Conservation (phyloP, 352 stramenopile genomes). For the Peronospora farinosa region DNA sequence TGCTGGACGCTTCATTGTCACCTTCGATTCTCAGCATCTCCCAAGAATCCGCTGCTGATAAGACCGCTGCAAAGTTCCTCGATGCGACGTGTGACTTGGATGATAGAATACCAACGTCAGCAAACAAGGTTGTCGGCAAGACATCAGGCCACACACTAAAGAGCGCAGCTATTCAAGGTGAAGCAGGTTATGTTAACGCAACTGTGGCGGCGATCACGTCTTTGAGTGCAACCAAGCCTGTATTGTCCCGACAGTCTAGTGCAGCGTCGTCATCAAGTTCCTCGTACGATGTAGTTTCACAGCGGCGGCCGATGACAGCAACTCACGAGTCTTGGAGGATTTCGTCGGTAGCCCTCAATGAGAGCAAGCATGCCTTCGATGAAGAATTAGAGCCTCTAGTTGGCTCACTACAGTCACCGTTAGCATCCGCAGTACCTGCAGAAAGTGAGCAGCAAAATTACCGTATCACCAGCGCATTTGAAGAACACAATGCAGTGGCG, state of each 20-base stretch:
- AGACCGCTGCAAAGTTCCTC: too few relatives aligned
- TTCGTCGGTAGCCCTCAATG: slow-evolving; percentile 17
- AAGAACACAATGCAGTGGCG: slow-evolving; percentile 12
- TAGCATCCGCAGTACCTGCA: slow-evolving; percentile 4
- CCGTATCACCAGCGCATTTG: slow-evolving; percentile 19
- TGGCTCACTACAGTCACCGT: not conserved
- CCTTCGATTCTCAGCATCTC: too few relatives aligned
- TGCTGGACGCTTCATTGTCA: too few relatives aligned
- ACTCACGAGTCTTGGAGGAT: slow-evolving; percentile 19
- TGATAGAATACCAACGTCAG: not conserved
- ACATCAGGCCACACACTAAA: not conserved
- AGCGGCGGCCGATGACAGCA: slow-evolving; percentile 9
- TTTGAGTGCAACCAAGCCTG: not conserved
- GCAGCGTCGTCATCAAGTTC: slow-evolving; percentile 12
- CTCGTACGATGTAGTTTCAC: slow-evolving; percentile 2
- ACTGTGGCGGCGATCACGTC: not conserved
- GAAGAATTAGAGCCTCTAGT: slow-evolving; percentile 19
- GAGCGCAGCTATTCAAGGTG: not conserved
- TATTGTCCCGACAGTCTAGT: slow-evolving; percentile 17
- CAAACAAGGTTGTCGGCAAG: not conserved
- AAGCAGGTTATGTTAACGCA: not conserved
- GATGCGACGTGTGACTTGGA: too few relatives aligned
- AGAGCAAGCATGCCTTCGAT: slow-evolving; percentile 25
- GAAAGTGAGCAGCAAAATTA: slow-evolving; percentile 5
- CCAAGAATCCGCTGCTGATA: too few relatives aligned